These are phyloP conservation scores for Alnus glutinosa DNA, from an alignment of 306 rosid genomes.

Conservation along the genomic window DNA sequence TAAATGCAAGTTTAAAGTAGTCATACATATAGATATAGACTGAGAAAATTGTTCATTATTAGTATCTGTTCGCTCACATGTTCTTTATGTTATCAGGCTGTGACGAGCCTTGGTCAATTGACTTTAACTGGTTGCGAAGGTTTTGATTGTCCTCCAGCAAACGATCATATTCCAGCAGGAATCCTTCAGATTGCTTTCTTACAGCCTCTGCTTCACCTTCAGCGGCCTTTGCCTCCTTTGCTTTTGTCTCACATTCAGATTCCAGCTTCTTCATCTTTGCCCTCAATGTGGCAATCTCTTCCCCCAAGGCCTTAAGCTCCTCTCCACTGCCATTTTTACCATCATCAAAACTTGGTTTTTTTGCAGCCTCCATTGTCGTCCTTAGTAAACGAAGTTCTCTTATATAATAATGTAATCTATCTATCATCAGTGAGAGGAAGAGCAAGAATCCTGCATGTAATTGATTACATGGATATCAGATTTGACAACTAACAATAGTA, in stretches of 20 bases:
- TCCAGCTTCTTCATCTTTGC: conserved; percentile 34
- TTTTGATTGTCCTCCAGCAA: conserved; percentile 79
- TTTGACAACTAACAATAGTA: too few species aligned
- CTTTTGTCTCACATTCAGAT: conserved; percentile 57
- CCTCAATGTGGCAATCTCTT: conserved; percentile 40
- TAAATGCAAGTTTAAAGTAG: too few species aligned
- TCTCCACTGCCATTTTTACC: conserved; percentile 52
- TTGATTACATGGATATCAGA: too few species aligned
- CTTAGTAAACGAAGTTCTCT: too few species aligned
- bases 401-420: too few species aligned
- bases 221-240: conserved; percentile 49
- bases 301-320: conserved; percentile 41
- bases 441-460: too few species aligned
- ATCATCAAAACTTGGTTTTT: conserved; percentile 62
- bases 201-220: conserved; percentile 72
- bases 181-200: conserved; percentile 82
- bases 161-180: conserved; percentile 60
- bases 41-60: conserved; percentile 7
- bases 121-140: conserved; percentile 67
- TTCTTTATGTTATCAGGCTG: conserved; percentile 38
- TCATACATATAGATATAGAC: neutral
- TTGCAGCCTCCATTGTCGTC: too few species aligned
- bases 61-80: conserved; percentile 32
- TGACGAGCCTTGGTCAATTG: conserved; percentile 47
- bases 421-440: too few species aligned